Conservation (phyloP, 1,284 basidiomycete genomes). For the Entoloma clypeatum region DNA sequence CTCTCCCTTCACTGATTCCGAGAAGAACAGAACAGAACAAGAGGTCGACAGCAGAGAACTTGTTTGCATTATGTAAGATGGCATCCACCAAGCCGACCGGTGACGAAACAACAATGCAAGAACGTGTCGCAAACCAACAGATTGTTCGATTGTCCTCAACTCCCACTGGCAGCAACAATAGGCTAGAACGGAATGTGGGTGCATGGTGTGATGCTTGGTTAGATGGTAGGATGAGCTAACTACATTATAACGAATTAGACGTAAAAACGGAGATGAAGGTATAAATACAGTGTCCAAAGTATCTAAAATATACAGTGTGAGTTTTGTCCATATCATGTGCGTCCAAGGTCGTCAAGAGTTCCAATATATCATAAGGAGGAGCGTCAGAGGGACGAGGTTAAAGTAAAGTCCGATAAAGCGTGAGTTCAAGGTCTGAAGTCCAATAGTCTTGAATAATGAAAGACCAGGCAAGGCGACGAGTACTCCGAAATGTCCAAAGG, state of each 20-base stretch:
- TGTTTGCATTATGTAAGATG: too few species aligned
- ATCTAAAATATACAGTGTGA: constrained; percentile 11
- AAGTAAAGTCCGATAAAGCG: constrained; percentile 2
- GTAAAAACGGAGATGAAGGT: not conserved
- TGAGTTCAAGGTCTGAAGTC: constrained; percentile 10
- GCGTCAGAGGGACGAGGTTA: not conserved
- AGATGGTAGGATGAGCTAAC: not conserved
- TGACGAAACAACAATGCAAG: too few species aligned
- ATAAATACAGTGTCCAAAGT: constrained; percentile 6
- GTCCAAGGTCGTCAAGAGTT: not conserved
- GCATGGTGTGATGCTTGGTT: not conserved
- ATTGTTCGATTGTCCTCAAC: not conserved
- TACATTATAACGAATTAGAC: constrained; percentile 10
- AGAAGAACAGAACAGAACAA: not conserved
- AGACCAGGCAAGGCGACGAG: constrained; percentile 13
- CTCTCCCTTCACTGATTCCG: not conserved
- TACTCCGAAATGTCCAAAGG: constrained; percentile 20
- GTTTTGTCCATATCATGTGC: constrained; percentile 3
- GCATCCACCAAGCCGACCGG: too few species aligned
- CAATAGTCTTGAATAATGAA: constrained; percentile 4
- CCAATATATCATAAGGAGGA: not conserved
- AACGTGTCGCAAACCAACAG: too few species aligned
- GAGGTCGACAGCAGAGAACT: too few species aligned
- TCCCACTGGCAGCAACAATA: not conserved
- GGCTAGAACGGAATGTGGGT: not conserved